Percentiles rank a stretch among this genome's conserved stretches.
phyloP scores from a whole-genome alignment of 768 basidiomycete genomes.

The Stropharia rugosoannulata region DNA sequence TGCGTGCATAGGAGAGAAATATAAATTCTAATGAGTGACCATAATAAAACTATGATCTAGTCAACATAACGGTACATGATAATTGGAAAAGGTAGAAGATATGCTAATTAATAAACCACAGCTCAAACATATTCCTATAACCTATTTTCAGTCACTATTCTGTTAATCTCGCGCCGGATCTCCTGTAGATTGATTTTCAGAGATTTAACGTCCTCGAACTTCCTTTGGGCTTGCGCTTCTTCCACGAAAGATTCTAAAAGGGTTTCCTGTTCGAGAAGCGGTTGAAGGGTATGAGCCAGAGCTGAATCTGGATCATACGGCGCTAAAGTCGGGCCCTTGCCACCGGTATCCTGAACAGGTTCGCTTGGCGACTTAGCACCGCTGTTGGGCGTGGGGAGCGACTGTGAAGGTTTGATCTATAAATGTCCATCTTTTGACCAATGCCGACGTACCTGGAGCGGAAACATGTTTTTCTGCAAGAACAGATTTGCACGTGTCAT shows the following conservation, averaged over 20 bases:
- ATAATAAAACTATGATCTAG: no score
- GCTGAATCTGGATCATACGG: slow-evolving; percentile 62
- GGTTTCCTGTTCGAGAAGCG: slow-evolving; percentile 91
- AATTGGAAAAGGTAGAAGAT: no score
- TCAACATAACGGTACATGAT: no score
- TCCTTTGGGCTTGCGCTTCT: slow-evolving; percentile 86
- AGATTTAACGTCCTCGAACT: slow-evolving; percentile 94
- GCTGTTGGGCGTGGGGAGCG: slow-evolving; percentile 46
- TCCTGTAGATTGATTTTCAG: slow-evolving; percentile 79
- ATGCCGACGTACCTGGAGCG: slow-evolving; percentile 58
- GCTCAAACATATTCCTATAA: slow-evolving; percentile 3
- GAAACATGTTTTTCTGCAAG: slow-evolving; percentile 88
- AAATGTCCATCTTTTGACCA: neutral
- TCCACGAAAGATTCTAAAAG: slow-evolving; percentile 87
- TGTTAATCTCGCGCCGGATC: slow-evolving; percentile 82
- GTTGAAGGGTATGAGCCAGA: slow-evolving; percentile 75
- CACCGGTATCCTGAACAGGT: slow-evolving; percentile 14
- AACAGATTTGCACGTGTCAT: slow-evolving; percentile 74
- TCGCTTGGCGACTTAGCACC: slow-evolving; percentile 11
- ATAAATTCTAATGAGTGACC: no score
- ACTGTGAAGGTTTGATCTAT: slow-evolving; percentile 23
- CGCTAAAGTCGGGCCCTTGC: slow-evolving; percentile 15
- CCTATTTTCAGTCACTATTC: slow-evolving; percentile 39
- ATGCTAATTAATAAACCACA: no score
- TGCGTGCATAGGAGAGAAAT: no score